Evolutionary conservation across 2,329 filamentous ascomycete genomes (phyloP), one percentile per base, ranked within the genome.

Genomic region (Pseudocercospora musae): DNA sequence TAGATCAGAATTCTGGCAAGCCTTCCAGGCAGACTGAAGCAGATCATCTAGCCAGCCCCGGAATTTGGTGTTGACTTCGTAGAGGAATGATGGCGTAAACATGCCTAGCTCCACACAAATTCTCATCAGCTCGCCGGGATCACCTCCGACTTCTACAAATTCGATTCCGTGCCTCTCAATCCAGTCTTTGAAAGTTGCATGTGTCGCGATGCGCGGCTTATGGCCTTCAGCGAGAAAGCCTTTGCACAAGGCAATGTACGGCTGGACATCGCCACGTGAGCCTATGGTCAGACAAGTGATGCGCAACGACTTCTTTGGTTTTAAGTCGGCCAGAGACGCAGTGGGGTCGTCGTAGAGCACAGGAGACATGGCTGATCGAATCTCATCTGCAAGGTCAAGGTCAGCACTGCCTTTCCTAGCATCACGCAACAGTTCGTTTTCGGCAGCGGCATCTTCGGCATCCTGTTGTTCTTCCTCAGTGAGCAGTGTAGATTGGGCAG

Each of bases 61-160:
- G 77, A 98, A 97, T 69, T 91, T 93, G 6, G 85, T 82, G 62
- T 90, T 94, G 40, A 94, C 93, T 75, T 97, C 93, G 62, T 86
- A 88, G 59, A 99, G 80, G 76, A 99, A 99, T 0, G 91, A 88
- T 70, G 90, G 90, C 0, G 95, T 98, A 73, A 99, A 99, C 79
- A 96, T 98, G 71, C 95, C 95, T 73, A 98, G 92, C 74, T 98
- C 92, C 54, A 98, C 94, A 73, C 95, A 99, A 44, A 99, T 87
- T 1, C 89, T 86, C 94, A 99, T 98, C 50, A 99, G 83, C 76
- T 98, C 94, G 31, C 87, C 91, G 0, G 95, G 95, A 72, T 99
- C 92, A 31, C 95, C 95, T 65, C 89, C 92, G 0, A 99, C 89
- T 7, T 89, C 87, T 4, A 87, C 87, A 75, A 98, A 99, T 64